These are phyloP conservation scores for Salix exigua DNA, from an alignment of 345 rosid species.

Conservation along the genomic window DNA sequence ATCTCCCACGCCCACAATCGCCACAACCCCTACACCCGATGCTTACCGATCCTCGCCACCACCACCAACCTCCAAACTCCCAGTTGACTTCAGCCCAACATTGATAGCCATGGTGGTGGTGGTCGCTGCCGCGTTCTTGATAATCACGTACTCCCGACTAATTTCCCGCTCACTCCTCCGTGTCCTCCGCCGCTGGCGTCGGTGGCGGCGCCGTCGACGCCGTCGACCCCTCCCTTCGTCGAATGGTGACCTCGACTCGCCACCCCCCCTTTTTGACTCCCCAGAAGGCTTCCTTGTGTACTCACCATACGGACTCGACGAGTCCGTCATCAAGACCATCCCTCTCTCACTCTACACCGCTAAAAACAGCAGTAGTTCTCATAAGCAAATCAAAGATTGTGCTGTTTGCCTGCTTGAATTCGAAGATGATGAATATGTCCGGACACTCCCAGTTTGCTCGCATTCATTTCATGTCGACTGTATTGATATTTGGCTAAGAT, in stretches of 20 bases:
- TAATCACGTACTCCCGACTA: slow-evolving; percentile 74
- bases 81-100: slow-evolving; percentile 82
- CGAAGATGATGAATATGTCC: slow-evolving; percentile 71
- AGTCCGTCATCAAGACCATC: slow-evolving; percentile 73
- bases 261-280: slow-evolving; percentile 46
- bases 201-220: slow-evolving; percentile 42
- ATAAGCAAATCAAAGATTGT: slow-evolving; percentile 41
- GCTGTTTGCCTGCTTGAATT: slow-evolving; percentile 90
- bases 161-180: slow-evolving; percentile 63
- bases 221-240: slow-evolving; percentile 44
- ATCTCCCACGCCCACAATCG: slow-evolving; percentile 27
- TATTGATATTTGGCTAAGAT: slow-evolving; percentile 83
- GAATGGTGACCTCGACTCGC: slow-evolving; percentile 46
- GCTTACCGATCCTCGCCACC: slow-evolving; percentile 4
- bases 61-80: slow-evolving; percentile 32
- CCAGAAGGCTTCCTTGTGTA: slow-evolving; percentile 38
- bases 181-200: slow-evolving; percentile 40
- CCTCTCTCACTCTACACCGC: slow-evolving; percentile 65
- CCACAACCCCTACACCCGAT: neutral
- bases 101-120: slow-evolving; percentile 88
- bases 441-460: slow-evolving; percentile 75
- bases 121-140: slow-evolving; percentile 67
- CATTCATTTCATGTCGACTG: slow-evolving; percentile 94
- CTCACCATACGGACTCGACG: slow-evolving; percentile 79
- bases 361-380: slow-evolving; percentile 19